Conservation (phyloP, 2,329 filamentous ascomycete species). For the Waltergamsia citrina region DNA sequence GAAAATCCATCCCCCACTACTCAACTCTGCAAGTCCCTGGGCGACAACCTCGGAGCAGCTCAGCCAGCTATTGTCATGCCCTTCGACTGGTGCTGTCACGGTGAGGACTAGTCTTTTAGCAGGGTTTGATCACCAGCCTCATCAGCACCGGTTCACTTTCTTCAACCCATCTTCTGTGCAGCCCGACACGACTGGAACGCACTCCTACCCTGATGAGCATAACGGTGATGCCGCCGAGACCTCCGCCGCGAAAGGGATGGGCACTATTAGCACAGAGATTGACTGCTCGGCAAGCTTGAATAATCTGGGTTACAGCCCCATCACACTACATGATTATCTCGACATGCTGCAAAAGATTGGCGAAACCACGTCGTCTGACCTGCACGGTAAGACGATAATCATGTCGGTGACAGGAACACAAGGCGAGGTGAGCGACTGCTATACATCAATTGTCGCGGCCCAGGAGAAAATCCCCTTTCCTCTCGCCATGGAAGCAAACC, state of each 20-base stretch:
- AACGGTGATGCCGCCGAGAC: too few species aligned
- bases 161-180: conserved; percentile 36
- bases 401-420: conserved; percentile 61
- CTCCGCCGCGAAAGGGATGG: background rate
- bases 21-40: conserved; percentile 72
- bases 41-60: conserved; percentile 58
- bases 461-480: conserved; percentile 30
- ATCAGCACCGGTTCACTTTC: conserved; percentile 56
- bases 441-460: conserved; percentile 31
- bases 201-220: conserved; percentile 1
- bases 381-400: conserved; percentile 48
- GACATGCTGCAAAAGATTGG: conserved; percentile 40
- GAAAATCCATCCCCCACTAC: conserved; percentile 48
- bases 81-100: conserved; percentile 63
- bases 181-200: conserved; percentile 7
- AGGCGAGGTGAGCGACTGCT: conserved; percentile 46
- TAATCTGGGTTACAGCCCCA: conserved; percentile 65
- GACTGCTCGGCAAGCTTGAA: conserved; percentile 46
- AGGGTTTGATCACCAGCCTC: conserved; percentile 54
- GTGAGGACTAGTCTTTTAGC: conserved; percentile 58
- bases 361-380: conserved; percentile 6
- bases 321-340: conserved; percentile 50
- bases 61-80: conserved; percentile 46
- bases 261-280: background rate
- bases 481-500: conserved; percentile 66